Conservation (phyloP, 2,329 filamentous ascomycete genomes). For the Neofusicoccum sp. region DNA sequence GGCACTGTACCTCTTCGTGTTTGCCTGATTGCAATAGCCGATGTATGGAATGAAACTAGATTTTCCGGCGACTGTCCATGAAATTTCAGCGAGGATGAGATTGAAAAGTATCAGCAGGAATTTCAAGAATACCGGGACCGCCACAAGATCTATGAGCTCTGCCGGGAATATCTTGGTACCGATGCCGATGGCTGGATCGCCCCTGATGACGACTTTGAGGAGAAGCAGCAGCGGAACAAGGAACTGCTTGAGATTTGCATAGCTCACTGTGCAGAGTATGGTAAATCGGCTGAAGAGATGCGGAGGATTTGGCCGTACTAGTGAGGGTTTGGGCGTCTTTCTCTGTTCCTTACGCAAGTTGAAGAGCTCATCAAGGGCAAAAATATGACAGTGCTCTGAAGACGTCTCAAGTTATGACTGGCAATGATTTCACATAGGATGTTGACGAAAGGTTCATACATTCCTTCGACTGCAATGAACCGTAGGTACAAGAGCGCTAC, state of each 20-base stretch:
- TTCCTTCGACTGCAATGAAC: too few relatives aligned
- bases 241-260: slow-evolving; percentile 27
- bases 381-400: neutral
- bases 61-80: slow-evolving; percentile 33
- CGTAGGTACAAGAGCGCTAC: too few relatives aligned
- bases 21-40: slow-evolving; percentile 37
- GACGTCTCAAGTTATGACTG: neutral
- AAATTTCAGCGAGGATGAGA: slow-evolving; percentile 32
- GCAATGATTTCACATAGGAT: too few relatives aligned
- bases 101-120: slow-evolving; percentile 31
- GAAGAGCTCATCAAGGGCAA: neutral
- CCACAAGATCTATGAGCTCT: slow-evolving; percentile 32
- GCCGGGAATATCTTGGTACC: slow-evolving; percentile 32
- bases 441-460: too few relatives aligned
- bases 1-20: slow-evolving; percentile 37
- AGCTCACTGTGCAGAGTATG: slow-evolving; percentile 20
- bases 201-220: slow-evolving; percentile 33
- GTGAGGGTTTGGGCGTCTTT: neutral
- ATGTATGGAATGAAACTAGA: slow-evolving; percentile 31
- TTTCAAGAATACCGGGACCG: slow-evolving; percentile 36
- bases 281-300: slow-evolving; percentile 9
- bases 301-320: neutral
- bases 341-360: neutral
- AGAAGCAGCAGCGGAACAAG: slow-evolving; percentile 30
- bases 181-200: slow-evolving; percentile 42